Conservation (phyloP, 2,329 filamentous ascomycete genomes). For the Epichloe gansuensis region DNA sequence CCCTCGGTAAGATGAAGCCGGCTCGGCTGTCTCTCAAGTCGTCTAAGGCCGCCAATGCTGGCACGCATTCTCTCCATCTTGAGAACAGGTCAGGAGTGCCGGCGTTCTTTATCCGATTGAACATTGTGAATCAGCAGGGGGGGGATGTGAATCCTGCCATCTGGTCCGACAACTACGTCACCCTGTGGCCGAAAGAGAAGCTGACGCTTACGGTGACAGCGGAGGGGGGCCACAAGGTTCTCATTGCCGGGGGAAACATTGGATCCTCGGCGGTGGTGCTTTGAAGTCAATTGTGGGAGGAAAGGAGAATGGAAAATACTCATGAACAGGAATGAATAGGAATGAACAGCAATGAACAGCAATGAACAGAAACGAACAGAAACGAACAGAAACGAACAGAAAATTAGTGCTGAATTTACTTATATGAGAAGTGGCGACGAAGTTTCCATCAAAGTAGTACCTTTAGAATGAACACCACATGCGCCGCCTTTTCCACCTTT, state of each 20-base stretch:
- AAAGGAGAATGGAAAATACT: conserved; percentile 5
- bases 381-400: too few relatives aligned
- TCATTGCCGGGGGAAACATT: conserved; percentile 10
- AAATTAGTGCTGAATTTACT: too few relatives aligned
- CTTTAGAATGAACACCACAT: too few relatives aligned
- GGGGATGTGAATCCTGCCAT: conserved; percentile 36
- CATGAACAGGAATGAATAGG: too few relatives aligned
- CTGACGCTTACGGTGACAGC: conserved; percentile 16
- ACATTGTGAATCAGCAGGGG: conserved; percentile 30
- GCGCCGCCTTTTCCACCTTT: too few relatives aligned
- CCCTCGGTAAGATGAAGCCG: conserved; percentile 25
- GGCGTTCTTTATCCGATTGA: conserved; percentile 44
- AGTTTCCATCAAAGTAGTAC: too few relatives aligned
- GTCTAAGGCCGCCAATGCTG: conserved; percentile 4
- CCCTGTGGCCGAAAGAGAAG: conserved; percentile 43
- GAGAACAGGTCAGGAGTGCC: conserved; percentile 39
- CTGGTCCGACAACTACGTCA: conserved; percentile 53
- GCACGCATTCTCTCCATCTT: conserved; percentile 24
- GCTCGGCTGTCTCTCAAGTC: conserved; percentile 24
- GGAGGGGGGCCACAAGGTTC: conserved; percentile 7
- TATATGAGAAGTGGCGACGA: too few relatives aligned
- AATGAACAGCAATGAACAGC: too few relatives aligned
- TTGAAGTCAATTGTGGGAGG: conserved; percentile 6
- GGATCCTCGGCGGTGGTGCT: conserved; percentile 1
- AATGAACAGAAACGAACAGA: too few relatives aligned